Base-by-base conservation (phyloP, 179 eudicot species). In the Spinacia oleracea region DNA sequence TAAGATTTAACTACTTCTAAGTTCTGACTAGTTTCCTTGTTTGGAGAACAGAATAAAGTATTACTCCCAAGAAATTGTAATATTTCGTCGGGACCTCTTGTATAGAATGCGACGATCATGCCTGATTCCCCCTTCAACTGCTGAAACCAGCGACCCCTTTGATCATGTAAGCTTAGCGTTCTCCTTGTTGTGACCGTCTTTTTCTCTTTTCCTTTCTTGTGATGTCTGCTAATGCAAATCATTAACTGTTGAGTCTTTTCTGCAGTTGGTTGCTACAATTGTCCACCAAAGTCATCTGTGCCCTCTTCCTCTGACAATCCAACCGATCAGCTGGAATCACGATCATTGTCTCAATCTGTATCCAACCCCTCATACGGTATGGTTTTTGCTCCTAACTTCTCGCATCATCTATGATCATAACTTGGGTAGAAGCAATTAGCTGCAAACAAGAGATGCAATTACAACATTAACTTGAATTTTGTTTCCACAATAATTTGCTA, bases 241-340 rank as follows among this genome's bases (percentile, higher is more conserved):
- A 27, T 14, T 69, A 35, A 66, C 66, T n/a, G 31, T 67, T 60
- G 72, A 43, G 32, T 76, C 18, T 72, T 62, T 68, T 43, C 60
- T 86, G 88, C 98, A 95, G 98, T 90, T 95, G 81, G 98, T 95
- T 89, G 97, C 98, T 64, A 95, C 98, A 62, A 88, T 95, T 79
- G 89, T 91, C 63, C 98, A 95, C 87, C 98, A 95, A 86, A 87
- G 93, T 78, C 98, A 95, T 90, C 91, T 95, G 21, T 95, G 98
- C 78, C 98, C 98, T 40, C 96, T 93, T 42, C 98, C 98, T 59
- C 84, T 95, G 73, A 90, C 86, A 45, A 83, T 89, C 63, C 98
- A 93, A 79, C 98, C 98, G 21, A 80, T 95, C 73, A 90, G 90
- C 82, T 95, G 98, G 98, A 95, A 93, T 81, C 91, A 87, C 34